Conservation (phyloP, 345 rosid species). For the Tarenaya hassleriana region DNA sequence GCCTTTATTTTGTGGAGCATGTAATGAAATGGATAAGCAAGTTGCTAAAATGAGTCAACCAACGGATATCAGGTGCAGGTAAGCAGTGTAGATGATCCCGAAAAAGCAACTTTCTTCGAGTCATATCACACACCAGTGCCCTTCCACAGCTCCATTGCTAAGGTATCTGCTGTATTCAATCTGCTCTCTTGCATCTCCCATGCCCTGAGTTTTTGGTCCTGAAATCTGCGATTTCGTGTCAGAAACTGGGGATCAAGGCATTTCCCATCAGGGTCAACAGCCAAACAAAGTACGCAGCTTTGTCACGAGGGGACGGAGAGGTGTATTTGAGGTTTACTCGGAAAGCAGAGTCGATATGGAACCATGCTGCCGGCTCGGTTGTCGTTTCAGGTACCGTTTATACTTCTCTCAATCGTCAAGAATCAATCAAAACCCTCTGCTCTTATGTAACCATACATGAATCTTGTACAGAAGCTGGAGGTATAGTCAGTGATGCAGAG, state of each 20-base stretch:
- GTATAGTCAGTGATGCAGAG: constrained; percentile 57
- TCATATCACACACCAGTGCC: constrained; percentile 88
- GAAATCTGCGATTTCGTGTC: background rate
- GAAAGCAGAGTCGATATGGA: constrained; percentile 90
- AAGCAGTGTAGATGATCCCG: constrained; percentile 58
- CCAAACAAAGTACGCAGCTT: constrained; percentile 89
- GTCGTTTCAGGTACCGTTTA: constrained; percentile 61
- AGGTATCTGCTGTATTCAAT: constrained; percentile 28
- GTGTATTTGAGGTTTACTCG: constrained; percentile 82
- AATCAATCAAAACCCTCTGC: too few species aligned
- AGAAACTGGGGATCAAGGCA: constrained; percentile 92
- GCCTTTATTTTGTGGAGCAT: too few species aligned
- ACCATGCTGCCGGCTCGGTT: constrained; percentile 91
- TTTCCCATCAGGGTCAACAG: constrained; percentile 89
- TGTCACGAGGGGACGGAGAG: constrained; percentile 91
- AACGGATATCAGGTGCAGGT: constrained; percentile 56
- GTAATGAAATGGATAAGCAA: too few species aligned
- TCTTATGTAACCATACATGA: background rate
- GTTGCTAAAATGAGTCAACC: too few species aligned
- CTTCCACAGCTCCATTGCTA: constrained; percentile 65
- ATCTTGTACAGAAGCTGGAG: constrained; percentile 74
- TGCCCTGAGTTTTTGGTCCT: too few species aligned
- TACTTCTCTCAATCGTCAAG: too few species aligned
- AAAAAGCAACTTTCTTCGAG: constrained; percentile 85
- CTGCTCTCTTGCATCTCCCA: background rate